Evolutionary conservation across 805 yeast species (phyloP), one percentile per base, ranked within the genome.

Genomic region (Kluyveromyces aestuarii): DNA sequence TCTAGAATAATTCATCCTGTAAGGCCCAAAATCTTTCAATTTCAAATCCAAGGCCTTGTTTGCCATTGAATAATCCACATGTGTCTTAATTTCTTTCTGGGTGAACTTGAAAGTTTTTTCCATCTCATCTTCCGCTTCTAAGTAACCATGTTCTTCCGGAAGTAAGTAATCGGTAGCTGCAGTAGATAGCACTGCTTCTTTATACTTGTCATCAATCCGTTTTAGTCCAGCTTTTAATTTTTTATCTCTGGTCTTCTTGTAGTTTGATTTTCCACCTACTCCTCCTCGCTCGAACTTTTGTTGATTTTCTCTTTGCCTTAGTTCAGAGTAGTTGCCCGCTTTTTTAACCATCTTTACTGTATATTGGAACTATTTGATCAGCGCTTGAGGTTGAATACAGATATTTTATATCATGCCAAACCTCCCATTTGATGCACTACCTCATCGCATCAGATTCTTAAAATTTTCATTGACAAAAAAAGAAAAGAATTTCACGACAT

Each of bases 51-150:
- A 80, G 46, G 80, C 77, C 64, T 91, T 93, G 53, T 76, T 77
- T 14, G 82, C 79, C 0, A 96, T 87, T 2, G 82, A 67, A 35
- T 75, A 72, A 65, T 91, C 98, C 3, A 93, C 96, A 11, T 77
- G 81, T 30, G 77, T 75, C 25, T 70, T 76, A 37, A 93, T 82
- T 46, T 91, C 96, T 13, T 76, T 76, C 64, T 93, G 99, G 35
- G 74, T 78, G 56, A 87, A 87, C 66, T 85, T 87, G 70, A 72
- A 87, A 0, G 99, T 93, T 64, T 80, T 82, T 68, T 93, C 99
- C 90, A 91, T 82, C 48, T 74, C 79, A n/a, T 83, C 83, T 60
- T 93, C 99, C 6, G 96, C 88, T 66, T 93, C 99, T 52, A 93
- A 66, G 59, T 74, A 84, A 42, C 99, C 99, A 5, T 75, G 77